These are phyloP conservation scores for Tetramitus jugosus DNA, from an alignment of 208 protist genomes.

Conservation along the genomic window DNA sequence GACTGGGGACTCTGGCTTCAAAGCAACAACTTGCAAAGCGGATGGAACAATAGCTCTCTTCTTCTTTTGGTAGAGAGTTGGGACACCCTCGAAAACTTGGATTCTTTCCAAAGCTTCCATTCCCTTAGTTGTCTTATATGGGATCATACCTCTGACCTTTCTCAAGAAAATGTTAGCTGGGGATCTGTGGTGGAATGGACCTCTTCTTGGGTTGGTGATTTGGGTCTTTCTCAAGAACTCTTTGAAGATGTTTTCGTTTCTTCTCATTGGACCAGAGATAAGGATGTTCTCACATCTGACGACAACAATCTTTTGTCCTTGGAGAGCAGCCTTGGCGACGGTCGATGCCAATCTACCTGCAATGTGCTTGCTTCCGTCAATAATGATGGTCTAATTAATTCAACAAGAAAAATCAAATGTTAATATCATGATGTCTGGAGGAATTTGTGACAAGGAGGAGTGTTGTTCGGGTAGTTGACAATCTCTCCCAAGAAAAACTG, in stretches of 20 bases:
- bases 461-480: neutral
- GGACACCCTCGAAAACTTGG: slow-evolving; percentile 78
- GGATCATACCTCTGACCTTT: slow-evolving; percentile 94
- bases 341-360: slow-evolving; percentile 91
- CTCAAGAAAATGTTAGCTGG: slow-evolving; percentile 90
- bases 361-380: slow-evolving; percentile 95
- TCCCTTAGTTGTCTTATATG: slow-evolving; percentile 76
- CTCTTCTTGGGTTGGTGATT: slow-evolving; percentile 92
- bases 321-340: slow-evolving; percentile 93
- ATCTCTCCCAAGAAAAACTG: neutral
- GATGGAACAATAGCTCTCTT: slow-evolving; percentile 75
- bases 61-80: slow-evolving; percentile 64
- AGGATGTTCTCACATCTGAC: slow-evolving; percentile 91
- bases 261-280: slow-evolving; percentile 86
- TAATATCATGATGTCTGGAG: neutral
- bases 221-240: slow-evolving; percentile 85
- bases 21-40: slow-evolving; percentile 58
- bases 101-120: slow-evolving; percentile 56
- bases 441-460: neutral
- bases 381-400: slow-evolving; percentile 65
- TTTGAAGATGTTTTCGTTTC: slow-evolving; percentile 83
- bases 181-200: slow-evolving; percentile 93
- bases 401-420: too few species aligned
- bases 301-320: slow-evolving; percentile 89
- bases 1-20: slow-evolving; percentile 52